Base-by-base conservation (phyloP, 306 rosid species). In the Castanopsis chinensis region DNA sequence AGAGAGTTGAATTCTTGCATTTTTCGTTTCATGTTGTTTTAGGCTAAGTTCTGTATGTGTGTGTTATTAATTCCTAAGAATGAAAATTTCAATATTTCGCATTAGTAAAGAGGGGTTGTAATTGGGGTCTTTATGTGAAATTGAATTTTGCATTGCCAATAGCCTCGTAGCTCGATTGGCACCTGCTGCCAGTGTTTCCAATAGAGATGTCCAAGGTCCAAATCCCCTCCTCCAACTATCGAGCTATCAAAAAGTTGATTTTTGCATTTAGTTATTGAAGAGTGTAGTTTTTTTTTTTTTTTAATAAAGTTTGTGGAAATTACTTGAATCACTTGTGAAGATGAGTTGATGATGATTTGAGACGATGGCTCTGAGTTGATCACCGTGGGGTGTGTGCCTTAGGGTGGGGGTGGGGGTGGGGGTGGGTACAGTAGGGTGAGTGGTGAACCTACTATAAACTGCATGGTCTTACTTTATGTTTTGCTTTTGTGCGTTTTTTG, bases 401-500 rank as follows among this genome's bases (percentile, higher is more conserved):
- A 35, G 43, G 43, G 45, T 37, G 45, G 45, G 3, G 45, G 10
- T 2, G 45, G 12, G 45, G 45, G 8, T n/a, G n/a, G n/a, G n/a
- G n/a, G n/a, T n/a, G n/a, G n/a, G n/a, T n/a, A 41, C 2, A 0
- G 43, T 37, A 37, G 43, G 10, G 43, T 37, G 43, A 37, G 7
- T 37, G 45, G 45, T 41, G 45, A 41, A 41, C 3, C 45, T 7
- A 41, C 45, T 8, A 41, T 41, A 41, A 8, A 41, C 45, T 41
- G 45, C 1, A 11, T 41, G 45, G 45, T 11, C 70, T 37, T 28
- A 7, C 1, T 10, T 68, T 68, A 2, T 68, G 35, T 76, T 54
- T 23, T 60, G 17, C 9, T 19, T 72, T 80, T 54, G 45, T 76
- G 67, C 72, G 53, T 65, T 59, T 76, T 64, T 61, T 73, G 78